A percentile compares a stretch with the other conserved stretches of the same genome.
phyloP scores from a whole-genome alignment of 805 yeast genomes.

The Candida suzukii region DNA sequence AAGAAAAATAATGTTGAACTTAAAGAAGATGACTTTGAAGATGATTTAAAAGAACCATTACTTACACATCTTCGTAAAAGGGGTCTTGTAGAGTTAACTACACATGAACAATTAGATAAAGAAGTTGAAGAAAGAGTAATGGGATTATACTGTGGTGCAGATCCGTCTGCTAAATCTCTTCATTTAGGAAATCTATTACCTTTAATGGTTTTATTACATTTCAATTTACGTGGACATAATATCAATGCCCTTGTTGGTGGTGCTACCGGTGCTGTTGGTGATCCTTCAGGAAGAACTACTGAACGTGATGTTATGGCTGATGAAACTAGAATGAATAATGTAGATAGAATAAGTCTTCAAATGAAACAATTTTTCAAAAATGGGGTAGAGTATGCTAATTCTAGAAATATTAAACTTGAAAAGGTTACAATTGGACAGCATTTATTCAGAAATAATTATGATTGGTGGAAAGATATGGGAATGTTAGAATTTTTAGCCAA shows the following conservation, averaged over 20 bases:
- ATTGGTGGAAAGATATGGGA: constrained; percentile 80
- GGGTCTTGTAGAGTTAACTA: constrained; percentile 37
- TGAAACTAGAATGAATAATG: constrained; percentile 46
- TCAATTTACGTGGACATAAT: constrained; percentile 76
- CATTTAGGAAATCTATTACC: constrained; percentile 92
- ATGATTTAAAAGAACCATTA: constrained; percentile 31
- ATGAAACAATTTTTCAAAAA: constrained; percentile 50
- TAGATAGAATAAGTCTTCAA: constrained; percentile 53
- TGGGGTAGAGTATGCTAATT: constrained; percentile 56
- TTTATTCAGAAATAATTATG: constrained; percentile 50
- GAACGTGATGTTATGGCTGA: constrained; percentile 62
- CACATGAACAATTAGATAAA: constrained; percentile 25
- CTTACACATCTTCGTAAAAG: constrained; percentile 34
- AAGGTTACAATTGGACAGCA: constrained; percentile 1
- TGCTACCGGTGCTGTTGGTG: constrained; percentile 95
- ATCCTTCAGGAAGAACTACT: constrained; percentile 85
- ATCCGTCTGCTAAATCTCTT: constrained; percentile 85
- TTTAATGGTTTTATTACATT: constrained; percentile 75
- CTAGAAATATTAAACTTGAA: constrained; percentile 30
- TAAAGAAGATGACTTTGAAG: constrained; percentile 14
- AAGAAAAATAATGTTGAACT: constrained; percentile 11
- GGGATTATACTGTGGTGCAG: constrained; percentile 88
- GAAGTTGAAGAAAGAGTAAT: constrained; percentile 28
- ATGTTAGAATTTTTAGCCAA: constrained; percentile 72
- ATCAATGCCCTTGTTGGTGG: constrained; percentile 86